Base-by-base conservation (phyloP, 257 asterid species). In the Avicennia marina region DNA sequence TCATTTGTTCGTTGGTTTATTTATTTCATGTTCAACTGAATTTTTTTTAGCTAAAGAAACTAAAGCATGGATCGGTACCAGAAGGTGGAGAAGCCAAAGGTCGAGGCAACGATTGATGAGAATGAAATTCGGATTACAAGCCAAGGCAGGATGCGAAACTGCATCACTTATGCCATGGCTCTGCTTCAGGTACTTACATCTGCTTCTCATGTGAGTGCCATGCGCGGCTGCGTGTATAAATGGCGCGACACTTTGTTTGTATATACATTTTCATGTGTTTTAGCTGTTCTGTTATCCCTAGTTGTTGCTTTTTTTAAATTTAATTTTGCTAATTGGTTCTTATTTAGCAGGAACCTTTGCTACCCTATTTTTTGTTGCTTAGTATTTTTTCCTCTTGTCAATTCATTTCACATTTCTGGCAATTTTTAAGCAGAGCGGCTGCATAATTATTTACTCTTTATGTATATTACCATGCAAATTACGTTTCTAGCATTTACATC, bases 31-130 rank as follows among this genome's bases (percentile, higher is more conserved):
- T 18, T 43, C 20, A 19, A 10, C 13, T n/a, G 45, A 9, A n/a
- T 65, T 58, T 31, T 19, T 29, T 39, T 36, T 7, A 0, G 41
- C n/a, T n/a, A n/a, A 36, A 11, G 13, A 36, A 11, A 11, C 10
- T 36, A 64, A 75, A 73, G 67, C 68, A 84, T 84, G 94, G 89
- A 84, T 81, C 83, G 94, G 50, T 84, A 81, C 81, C 87, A 81
- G 76, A 81, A 77, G 71, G 86, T 81, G 53, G 89, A 81, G 78
- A 84, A 76, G 73, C 76, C 94, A n/a, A 78, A 62, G 75, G 74
- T 39, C 62, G 94, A 84, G 42, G 65, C 75, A 11, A 73, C 86
- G 2, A 81, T 84, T 54, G 78, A 65, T 46, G 89, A 81, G 64
- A 78, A 84, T 76, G 94, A 84, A 65, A 81, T 84, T 54, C 71